A percentile compares a stretch with the other conserved stretches of the same genome.
phyloP scores from a whole-genome alignment of 805 yeast genomes.

The Kregervanrija delftensis region DNA sequence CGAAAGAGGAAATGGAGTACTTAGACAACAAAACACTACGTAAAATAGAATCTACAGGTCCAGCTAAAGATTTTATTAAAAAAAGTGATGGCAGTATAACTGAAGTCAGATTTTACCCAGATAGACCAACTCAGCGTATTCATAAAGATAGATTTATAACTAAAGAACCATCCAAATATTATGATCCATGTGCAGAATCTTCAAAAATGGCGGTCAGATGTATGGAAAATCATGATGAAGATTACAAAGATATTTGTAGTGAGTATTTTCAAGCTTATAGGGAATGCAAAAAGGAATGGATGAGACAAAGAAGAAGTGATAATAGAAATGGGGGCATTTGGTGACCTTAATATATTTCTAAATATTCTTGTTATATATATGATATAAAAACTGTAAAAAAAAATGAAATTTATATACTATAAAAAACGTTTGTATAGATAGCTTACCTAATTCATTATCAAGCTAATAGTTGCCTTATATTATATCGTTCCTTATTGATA shows the following conservation, averaged over 20 bases:
- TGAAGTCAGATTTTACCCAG: conserved; percentile 73
- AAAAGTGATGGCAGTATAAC: conserved; percentile 33
- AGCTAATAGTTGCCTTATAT: no score
- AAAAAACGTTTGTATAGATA: no score
- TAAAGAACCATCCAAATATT: conserved; percentile 77
- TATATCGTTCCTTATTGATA: conserved; percentile 6
- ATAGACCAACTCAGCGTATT: conserved; percentile 66
- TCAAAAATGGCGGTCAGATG: conserved; percentile 83
- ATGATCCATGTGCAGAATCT: conserved; percentile 90
- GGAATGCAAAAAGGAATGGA: conserved; percentile 83
- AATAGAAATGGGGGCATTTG: conserved; percentile 24
- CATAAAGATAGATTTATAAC: conserved; percentile 64
- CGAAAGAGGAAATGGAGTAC: conserved; percentile 14
- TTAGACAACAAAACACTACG: conserved; percentile 24
- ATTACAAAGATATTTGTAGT: conserved; percentile 54
- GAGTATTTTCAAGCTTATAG: conserved; percentile 89
- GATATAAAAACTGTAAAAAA: not conserved
- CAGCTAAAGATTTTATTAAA: conserved; percentile 44
- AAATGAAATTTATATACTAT: not conserved
- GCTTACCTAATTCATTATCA: no score
- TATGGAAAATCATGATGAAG: conserved; percentile 69
- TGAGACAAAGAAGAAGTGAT: conserved; percentile 27
- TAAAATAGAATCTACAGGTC: conserved; percentile 6
- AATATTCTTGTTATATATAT: not conserved
- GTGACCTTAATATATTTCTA: conserved; percentile 10